Evolutionary conservation across 2,329 filamentous ascomycete genomes (phyloP).

Genomic region (Malbranchea cinnamomea): DNA sequence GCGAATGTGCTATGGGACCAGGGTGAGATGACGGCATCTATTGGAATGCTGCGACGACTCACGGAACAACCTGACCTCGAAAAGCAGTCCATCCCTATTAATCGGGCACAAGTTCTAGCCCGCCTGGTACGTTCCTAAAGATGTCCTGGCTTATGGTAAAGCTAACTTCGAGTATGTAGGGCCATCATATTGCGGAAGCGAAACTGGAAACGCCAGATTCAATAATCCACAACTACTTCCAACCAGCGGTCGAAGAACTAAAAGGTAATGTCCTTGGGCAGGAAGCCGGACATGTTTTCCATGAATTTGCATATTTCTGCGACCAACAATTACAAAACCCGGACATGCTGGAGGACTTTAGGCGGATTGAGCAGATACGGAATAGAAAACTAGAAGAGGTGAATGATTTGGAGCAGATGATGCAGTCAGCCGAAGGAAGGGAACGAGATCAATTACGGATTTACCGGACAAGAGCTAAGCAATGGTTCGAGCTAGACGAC

Average conservation of each 20-base stretch:
- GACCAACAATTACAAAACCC: slow-evolving; percentile 84
- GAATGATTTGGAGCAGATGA: slow-evolving; percentile 50
- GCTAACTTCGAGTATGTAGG: slow-evolving; percentile 29
- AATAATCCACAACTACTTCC: slow-evolving; percentile 75
- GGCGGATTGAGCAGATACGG: slow-evolving; percentile 62
- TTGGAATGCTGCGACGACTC: slow-evolving; percentile 70
- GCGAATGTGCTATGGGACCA: slow-evolving; percentile 90
- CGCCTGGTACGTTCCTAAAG: slow-evolving; percentile 46
- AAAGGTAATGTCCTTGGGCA: slow-evolving; percentile 50
- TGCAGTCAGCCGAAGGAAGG: slow-evolving; percentile 33
- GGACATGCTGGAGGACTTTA: slow-evolving; percentile 70
- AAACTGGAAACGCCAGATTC: slow-evolving; percentile 79
- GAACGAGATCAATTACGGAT: slow-evolving; percentile 44
- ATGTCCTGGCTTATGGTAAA: slow-evolving; percentile 10
- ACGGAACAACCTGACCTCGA: slow-evolving; percentile 46
- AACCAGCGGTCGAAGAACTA: slow-evolving; percentile 69
- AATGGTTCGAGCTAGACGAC: slow-evolving; percentile 82
- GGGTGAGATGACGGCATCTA: slow-evolving; percentile 76
- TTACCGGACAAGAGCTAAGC: slow-evolving; percentile 57
- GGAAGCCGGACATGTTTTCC: slow-evolving; percentile 76
- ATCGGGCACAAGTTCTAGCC: slow-evolving; percentile 64
- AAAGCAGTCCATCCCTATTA: slow-evolving; percentile 56
- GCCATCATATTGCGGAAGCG: slow-evolving; percentile 76
- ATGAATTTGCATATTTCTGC: slow-evolving; percentile 90
- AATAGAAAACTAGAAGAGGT: slow-evolving; percentile 73